phyloP scores from a whole-genome alignment of 352 stramenopile species.

The Globisporangium spinosum region DNA sequence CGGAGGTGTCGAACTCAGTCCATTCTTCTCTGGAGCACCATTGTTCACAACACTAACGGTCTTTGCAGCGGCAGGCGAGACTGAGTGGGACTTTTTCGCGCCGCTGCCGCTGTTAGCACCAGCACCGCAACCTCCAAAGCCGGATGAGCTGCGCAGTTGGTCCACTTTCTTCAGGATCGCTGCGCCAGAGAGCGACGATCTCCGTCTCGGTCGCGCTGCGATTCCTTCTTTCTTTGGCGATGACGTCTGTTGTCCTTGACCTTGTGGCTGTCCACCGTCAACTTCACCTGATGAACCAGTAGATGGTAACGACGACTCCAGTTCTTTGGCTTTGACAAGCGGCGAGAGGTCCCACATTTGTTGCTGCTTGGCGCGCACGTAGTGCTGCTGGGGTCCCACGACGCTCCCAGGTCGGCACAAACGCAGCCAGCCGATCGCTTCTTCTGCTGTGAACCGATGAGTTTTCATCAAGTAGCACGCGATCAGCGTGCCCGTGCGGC shows the following conservation, averaged over 20 bases:
- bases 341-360: conserved; percentile 12
- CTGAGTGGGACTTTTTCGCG: conserved; percentile 17
- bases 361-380: conserved; percentile 71
- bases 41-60: not conserved
- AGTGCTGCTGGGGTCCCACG: conserved; percentile 93
- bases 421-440: conserved; percentile 92
- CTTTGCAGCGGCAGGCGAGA: not conserved
- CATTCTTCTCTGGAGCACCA: not conserved
- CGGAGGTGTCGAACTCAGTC: not conserved
- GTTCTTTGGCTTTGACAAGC: not conserved
- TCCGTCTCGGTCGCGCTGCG: not conserved
- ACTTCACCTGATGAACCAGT: not conserved
- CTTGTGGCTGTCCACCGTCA: not conserved
- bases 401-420: conserved; percentile 91
- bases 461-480: conserved; percentile 94
- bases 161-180: conserved; percentile 18
- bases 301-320: not conserved
- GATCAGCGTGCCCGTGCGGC: conserved; percentile 93
- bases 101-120: not conserved
- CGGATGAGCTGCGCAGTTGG: conserved; percentile 7
- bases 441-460: conserved; percentile 86
- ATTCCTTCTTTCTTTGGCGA: conserved; percentile 12
- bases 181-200: conserved; percentile 11
- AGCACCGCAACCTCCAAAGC: not conserved
- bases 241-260: not conserved